A percentile compares a stretch with the other conserved stretches of the same genome.
Conservation (phyloP, 257 asterid genomes). For the Fraxinus americana region DNA sequence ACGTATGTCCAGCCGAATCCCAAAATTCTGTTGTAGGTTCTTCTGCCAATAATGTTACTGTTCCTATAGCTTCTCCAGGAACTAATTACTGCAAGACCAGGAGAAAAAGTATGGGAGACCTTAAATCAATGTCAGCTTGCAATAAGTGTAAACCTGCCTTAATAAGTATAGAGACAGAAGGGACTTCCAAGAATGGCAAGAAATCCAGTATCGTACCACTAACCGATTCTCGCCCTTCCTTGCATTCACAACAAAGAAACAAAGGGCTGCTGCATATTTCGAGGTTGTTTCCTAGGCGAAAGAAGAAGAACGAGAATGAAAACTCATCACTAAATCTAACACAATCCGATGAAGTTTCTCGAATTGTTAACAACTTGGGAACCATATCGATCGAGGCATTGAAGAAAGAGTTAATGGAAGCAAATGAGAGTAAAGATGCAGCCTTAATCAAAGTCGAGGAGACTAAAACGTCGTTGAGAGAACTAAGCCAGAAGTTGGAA, state of each 20-base stretch:
- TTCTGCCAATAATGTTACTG: conserved; percentile 21
- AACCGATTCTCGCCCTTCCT: conserved; percentile 71
- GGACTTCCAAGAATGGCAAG: conserved; percentile 37
- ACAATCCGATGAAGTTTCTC: conserved; percentile 49
- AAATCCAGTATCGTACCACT: conserved; percentile 65
- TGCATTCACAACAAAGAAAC: conserved; percentile 51
- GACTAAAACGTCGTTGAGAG: conserved; percentile 65
- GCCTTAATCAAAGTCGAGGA: conserved; percentile 68
- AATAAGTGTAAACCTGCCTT: conserved; percentile 67
- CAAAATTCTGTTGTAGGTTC: conserved; percentile 22
- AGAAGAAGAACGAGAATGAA: conserved; percentile 67
- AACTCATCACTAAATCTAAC: conserved; percentile 35
- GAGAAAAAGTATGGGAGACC: conserved; percentile 70
- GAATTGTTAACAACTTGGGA: conserved; percentile 14
- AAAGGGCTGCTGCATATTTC: conserved; percentile 54
- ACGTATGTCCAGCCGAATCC: conserved; percentile 29
- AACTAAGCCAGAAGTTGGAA: conserved; percentile 65
- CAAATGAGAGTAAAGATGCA: conserved; percentile 58
- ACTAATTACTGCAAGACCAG: conserved; percentile 40
- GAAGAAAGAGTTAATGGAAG: conserved; percentile 60
- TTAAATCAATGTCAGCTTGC: conserved; percentile 64
- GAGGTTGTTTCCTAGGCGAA: conserved; percentile 74
- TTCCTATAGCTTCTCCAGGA: conserved; percentile 16
- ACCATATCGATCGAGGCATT: conserved; percentile 45
- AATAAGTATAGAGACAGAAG: conserved; percentile 51